Base-by-base conservation (phyloP, 2,329 filamentous ascomycete species). In the Didymella keratinophila region DNA sequence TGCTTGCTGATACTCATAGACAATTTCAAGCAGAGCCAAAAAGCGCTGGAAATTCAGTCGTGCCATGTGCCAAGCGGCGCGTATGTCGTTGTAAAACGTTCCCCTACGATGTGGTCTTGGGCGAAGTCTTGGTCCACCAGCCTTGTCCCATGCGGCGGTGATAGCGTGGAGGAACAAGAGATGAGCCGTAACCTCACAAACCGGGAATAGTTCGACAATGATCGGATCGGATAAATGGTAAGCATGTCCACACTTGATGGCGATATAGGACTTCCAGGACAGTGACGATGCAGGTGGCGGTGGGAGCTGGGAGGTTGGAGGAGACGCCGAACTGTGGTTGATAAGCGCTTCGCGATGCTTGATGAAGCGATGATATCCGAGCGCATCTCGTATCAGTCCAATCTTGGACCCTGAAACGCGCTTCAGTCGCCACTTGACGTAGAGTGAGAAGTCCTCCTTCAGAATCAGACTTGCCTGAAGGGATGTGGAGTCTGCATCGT, bases 381-480 rank as follows among this genome's bases (percentile, higher is more conserved):
- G 12, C 47, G 55, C 48, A 27, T 52, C 37, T 6, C 23, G 12
- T 3, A 57, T 28, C 7, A 48, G n/a, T 11, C 43, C 48, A 32
- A 52, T 36, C 6, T 48, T 28, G 23, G 48, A 37, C 1, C 11
- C 18, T 48, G 28, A 21, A 14, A 14, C 39, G 30, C 27, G 28
- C 8, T 43, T 9, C 23, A 23, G 21, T n/a, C 52, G 55, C 55
- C 48, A 52, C 2, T 52, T 43, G 43, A 57, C 12, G 28, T 37
- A 52, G 6, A 57, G 43, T n/a, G 37, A 57, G 16, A 52, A 52
- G 11, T 52, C 48, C 10, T 47, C 23, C n/a, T 48, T 43, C 9
- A 52, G 16, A 3, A 52, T 12, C 10, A 57, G 8, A 23, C 36
- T 42, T 32, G 48, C 43, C 39, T 18, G 25, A 6, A 46, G 8